Percentiles rank a stretch among this genome's conserved stretches.
phyloP scores from a whole-genome alignment of 1,139 yeast genomes.

The Suhomyces atakaporum region DNA sequence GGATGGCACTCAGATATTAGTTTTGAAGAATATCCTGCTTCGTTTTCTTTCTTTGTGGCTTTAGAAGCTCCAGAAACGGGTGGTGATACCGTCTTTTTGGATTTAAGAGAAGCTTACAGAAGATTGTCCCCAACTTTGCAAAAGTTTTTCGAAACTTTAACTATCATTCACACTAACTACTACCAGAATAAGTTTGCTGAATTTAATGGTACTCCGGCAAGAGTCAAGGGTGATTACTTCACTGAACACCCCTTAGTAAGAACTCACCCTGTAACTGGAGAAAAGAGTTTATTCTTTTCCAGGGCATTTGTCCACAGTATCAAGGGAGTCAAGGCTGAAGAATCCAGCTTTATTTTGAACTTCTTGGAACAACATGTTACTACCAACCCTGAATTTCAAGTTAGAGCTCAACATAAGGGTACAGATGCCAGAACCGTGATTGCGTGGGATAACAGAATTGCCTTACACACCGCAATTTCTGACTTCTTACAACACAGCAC shows the following conservation, averaged over 20 bases:
- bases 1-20: conserved; percentile 37
- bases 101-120: conserved; percentile 34
- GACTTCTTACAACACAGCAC: conserved; percentile 26
- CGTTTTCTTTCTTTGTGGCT: conserved; percentile 33
- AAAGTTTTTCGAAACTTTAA: conserved; percentile 30
- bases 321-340: conserved; percentile 26
- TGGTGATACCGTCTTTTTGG: conserved; percentile 38
- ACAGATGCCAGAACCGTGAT: conserved; percentile 25
- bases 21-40: conserved; percentile 34
- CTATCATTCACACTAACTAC: conserved; percentile 28
- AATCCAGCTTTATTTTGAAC: conserved; percentile 25
- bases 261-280: conserved; percentile 34
- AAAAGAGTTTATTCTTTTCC: conserved; percentile 26
- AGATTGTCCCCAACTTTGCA: conserved; percentile 33
- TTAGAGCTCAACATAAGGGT: conserved; percentile 28
- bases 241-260: conserved; percentile 33
- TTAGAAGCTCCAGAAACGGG: conserved; percentile 35
- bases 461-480: conserved; percentile 25
- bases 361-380: conserved; percentile 26
- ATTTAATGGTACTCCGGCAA: conserved; percentile 17
- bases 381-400: conserved; percentile 28
- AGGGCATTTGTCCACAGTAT: conserved; percentile 25
- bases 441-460: conserved; percentile 29
- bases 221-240: conserved; percentile 24
- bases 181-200: conserved; percentile 24